These are phyloP conservation scores for Neurospora cerealis DNA, from an alignment of 495 filamentous ascomycete species.

Conservation along the genomic window DNA sequence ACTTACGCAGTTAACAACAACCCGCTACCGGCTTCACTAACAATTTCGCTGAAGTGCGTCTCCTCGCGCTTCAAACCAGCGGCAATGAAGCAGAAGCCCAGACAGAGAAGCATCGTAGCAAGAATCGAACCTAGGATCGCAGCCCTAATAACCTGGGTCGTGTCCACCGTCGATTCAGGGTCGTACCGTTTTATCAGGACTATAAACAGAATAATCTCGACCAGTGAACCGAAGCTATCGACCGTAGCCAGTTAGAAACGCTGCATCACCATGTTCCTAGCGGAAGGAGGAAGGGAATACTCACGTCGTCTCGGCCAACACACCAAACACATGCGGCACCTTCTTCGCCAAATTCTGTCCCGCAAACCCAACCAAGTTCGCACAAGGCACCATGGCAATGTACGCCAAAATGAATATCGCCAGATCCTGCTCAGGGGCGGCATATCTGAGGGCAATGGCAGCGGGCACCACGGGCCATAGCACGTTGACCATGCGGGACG, in stretches of 20 bases:
- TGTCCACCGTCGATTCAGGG: conserved; percentile 11
- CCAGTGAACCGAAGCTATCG: conserved; percentile 52
- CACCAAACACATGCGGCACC: conserved; percentile 64
- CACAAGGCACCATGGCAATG: conserved; percentile 71
- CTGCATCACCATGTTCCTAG: neutral
- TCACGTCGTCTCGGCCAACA: conserved; percentile 63
- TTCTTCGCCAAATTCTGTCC: conserved; percentile 74
- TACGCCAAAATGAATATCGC: conserved; percentile 35
- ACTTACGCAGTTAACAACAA: conserved; percentile 66
- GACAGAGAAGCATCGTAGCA: conserved; percentile 31
- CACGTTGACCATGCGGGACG: conserved; percentile 35
- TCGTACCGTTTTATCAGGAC: conserved; percentile 41
- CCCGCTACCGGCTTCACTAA: conserved; percentile 74
- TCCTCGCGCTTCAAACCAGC: conserved; percentile 58
- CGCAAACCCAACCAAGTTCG: conserved; percentile 80
- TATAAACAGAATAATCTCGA: conserved; percentile 80
- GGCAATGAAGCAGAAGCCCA: conserved; percentile 52
- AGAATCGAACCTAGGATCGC: conserved; percentile 27
- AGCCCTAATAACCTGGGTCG: conserved; percentile 60
- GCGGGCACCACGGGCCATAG: conserved; percentile 47
- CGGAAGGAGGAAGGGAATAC: conserved; percentile 1
- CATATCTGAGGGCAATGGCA: conserved; percentile 37
- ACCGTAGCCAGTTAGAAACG: neutral
- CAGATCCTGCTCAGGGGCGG: conserved; percentile 34
- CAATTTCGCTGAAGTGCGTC: conserved; percentile 61